Evolutionary conservation across 2,329 filamentous ascomycete genomes (phyloP).

Genomic region (Diaporthe velutina): DNA sequence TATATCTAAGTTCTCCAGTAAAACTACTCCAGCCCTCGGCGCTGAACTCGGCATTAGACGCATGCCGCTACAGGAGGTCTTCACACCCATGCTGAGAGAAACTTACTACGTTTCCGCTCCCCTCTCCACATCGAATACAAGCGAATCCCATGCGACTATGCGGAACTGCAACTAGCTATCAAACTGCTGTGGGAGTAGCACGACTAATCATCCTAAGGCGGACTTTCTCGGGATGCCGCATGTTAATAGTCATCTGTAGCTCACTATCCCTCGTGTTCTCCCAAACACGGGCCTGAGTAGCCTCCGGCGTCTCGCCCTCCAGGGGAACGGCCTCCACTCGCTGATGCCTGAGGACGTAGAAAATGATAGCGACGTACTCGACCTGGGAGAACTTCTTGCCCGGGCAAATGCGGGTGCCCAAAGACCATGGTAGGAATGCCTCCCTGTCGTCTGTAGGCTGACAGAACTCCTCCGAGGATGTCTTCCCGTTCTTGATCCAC

Average conservation of each 20-base stretch:
- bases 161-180: no score
- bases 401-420: conserved; percentile 1
- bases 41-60: no score
- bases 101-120: no score
- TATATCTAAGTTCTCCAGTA: no score
- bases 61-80: no score
- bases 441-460: conserved; percentile 1
- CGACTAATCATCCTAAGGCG: conserved; percentile 33
- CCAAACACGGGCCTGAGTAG: neutral
- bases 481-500: conserved; percentile 1
- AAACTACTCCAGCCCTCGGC: no score
- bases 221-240: conserved; percentile 39
- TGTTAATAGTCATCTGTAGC: conserved; percentile 3
- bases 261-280: conserved; percentile 6
- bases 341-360: neutral
- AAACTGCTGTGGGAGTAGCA: no score
- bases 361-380: conserved; percentile 8
- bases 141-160: no score
- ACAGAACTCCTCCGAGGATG: neutral
- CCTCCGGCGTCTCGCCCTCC: neutral
- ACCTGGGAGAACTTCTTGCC: conserved; percentile 20
- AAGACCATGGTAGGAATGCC: conserved; percentile 12
- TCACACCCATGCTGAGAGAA: no score
- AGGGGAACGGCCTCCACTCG: neutral
- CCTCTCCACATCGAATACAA: neutral